Conservation (phyloP, 2,329 filamentous ascomycete genomes). For the Hypoxylon sp. region DNA sequence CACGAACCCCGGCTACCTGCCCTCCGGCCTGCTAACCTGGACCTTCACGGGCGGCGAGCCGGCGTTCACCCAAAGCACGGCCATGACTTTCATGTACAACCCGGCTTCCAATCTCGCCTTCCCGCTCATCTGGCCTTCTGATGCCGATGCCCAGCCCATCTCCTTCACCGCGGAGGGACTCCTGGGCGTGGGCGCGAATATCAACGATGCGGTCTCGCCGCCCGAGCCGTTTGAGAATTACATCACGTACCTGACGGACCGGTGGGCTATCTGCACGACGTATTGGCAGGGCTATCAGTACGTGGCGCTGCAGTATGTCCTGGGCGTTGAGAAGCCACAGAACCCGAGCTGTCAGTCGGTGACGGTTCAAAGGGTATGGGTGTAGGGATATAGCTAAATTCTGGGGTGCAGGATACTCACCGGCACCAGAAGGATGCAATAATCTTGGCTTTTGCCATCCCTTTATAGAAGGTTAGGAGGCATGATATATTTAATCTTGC, state of each 20-base stretch:
- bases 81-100: constrained; percentile 40
- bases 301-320: constrained; percentile 40
- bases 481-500: neutral
- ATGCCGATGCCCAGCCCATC: constrained; percentile 18
- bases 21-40: constrained; percentile 37
- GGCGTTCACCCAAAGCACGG: constrained; percentile 29
- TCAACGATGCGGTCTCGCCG: constrained; percentile 38
- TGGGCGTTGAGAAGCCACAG: constrained; percentile 38
- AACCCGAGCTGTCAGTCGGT: constrained; percentile 42
- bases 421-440: neutral
- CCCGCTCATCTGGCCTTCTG: constrained; percentile 37
- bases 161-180: constrained; percentile 34
- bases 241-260: constrained; percentile 33
- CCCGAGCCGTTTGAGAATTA: constrained; percentile 35
- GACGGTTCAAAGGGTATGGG: constrained; percentile 36
- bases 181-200: constrained; percentile 35
- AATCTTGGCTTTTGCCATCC: neutral
- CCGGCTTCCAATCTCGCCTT: constrained; percentile 41
- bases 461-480: neutral
- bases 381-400: neutral
- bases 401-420: neutral
- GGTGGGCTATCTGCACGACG: constrained; percentile 41
- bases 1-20: constrained; percentile 17
- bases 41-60: constrained; percentile 32
- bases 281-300: constrained; percentile 43